Evolutionary conservation across 768 basidiomycete genomes (phyloP).

Genomic region (Porphyrellus cyaneotinctus): DNA sequence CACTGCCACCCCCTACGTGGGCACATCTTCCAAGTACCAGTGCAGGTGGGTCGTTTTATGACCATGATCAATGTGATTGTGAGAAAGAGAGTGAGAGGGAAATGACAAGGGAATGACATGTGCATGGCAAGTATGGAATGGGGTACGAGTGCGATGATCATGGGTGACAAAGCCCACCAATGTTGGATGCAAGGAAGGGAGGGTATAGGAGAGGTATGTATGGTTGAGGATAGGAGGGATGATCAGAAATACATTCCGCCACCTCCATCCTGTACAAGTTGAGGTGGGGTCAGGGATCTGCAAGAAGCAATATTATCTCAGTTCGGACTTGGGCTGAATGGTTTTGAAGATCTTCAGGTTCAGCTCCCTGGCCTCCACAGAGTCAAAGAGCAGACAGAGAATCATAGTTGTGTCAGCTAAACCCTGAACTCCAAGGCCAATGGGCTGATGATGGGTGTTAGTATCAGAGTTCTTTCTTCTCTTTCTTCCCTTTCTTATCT

Average conservation of each 20-base stretch:
- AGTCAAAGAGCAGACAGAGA: slow-evolving; percentile 93
- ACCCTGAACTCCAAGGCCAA: slow-evolving; percentile 96
- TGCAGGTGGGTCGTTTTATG: slow-evolving; percentile 19
- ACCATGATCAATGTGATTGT: slow-evolving; percentile 5
- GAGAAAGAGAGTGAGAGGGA: too few relatives aligned
- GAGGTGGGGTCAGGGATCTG: background rate
- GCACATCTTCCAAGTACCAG: slow-evolving; percentile 25
- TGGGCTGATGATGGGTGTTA: slow-evolving; percentile 96
- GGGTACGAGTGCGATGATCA: slow-evolving; percentile 36
- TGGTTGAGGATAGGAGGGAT: slow-evolving; percentile 27
- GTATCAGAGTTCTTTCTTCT: too few relatives aligned
- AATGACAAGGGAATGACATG: slow-evolving; percentile 6
- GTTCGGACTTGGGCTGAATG: too few relatives aligned
- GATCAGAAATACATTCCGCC: slow-evolving; percentile 35
- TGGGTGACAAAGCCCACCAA: slow-evolving; percentile 27
- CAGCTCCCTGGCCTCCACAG: slow-evolving; percentile 75
- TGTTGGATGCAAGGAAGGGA: too few relatives aligned
- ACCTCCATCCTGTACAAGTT: slow-evolving; percentile 18
- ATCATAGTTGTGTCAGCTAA: slow-evolving; percentile 98
- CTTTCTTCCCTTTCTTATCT: too few relatives aligned
- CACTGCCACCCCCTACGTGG: slow-evolving; percentile 20
- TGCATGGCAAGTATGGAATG: slow-evolving; percentile 26
- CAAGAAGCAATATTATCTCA: too few relatives aligned
- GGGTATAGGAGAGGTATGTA: too few relatives aligned
- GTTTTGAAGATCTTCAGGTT: slow-evolving; percentile 98